A percentile compares a stretch with the other conserved stretches of the same genome.
Conservation (phyloP, 163 green algal genomes). For the Scenedesmus sp. region DNA sequence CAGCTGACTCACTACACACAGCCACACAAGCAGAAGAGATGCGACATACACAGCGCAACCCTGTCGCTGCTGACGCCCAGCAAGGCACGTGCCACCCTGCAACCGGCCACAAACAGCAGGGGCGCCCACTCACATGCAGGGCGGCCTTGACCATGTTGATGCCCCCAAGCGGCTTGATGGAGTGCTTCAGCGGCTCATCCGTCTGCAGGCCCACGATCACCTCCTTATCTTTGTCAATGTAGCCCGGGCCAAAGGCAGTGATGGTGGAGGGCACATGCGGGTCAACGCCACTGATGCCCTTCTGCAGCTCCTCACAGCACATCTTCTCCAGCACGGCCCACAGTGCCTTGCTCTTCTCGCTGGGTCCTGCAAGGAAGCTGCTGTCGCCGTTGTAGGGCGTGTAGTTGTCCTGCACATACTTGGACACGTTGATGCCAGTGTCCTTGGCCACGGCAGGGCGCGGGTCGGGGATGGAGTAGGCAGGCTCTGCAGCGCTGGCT, state of each 20-base stretch:
- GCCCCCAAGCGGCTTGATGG: conserved; percentile 84
- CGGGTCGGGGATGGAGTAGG: not conserved
- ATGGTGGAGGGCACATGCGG: conserved; percentile 73
- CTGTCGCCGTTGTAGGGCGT: conserved; percentile 71
- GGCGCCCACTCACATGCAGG: conserved; percentile 67
- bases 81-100: too few relatives aligned
- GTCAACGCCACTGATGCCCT: conserved; percentile 76
- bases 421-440: conserved; percentile 51
- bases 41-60: not conserved
- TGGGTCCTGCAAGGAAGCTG: conserved; percentile 72
- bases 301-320: conserved; percentile 62
- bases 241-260: conserved; percentile 73
- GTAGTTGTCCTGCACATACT: conserved; percentile 68
- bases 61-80: not conserved
- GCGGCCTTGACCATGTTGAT: conserved; percentile 79
- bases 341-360: conserved; percentile 63
- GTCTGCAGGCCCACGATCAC: conserved; percentile 84
- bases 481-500: conserved; percentile 44
- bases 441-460: not conserved
- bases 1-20: too few relatives aligned
- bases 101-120: not conserved
- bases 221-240: conserved; percentile 78
- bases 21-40: not conserved
- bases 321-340: conserved; percentile 61
- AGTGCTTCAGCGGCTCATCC: conserved; percentile 77